Evolutionary conservation across 1,284 basidiomycete genomes (phyloP), one percentile per base, ranked within the genome.

Genomic region (Baeospora myosura): DNA sequence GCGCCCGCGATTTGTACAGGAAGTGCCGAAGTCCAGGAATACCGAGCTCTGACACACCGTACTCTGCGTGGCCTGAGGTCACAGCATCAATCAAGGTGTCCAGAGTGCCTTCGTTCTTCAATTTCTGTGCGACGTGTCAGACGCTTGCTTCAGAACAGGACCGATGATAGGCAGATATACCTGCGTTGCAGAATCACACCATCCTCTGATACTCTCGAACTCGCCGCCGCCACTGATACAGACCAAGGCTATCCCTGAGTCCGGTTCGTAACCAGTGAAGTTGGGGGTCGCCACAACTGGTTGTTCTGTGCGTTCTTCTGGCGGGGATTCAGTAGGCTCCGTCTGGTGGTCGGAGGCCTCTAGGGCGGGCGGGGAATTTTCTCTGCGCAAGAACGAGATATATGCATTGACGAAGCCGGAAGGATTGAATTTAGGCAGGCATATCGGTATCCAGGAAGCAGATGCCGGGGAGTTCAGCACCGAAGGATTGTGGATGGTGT

Each of bases 371-470:
- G 28, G 28, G 12, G 28, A 30, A n/a, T n/a, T 4, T 20, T 40
- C 26, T 37, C 64, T 65, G 18, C 57, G 56, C 30, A 68, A 60
- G 59, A 88, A 95, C 26, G 81, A 81, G 41, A 97, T 78, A 55
- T 95, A 97, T 12, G 90, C 88, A 60, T 98, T 92, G 14, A 96
- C 81, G 61, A 98, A 98, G 0, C 87, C 88, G 1, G 82, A 69
- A 0, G 91, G 72, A 52, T 97, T 94, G 68, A 91, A 97, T 57
- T 93, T 93, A 0, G 96, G 95, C 7, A 99, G 74, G 58, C 95
- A 98, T 38, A 99, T 76, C 0, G 96, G 96, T 2, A 98, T 73
- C 90, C 93, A 98, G 3, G 87, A 87, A 16, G 93, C 83, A 4
- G 86, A 72, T 1, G 83, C 90, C 3, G 81, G 71, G 47, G 81